phyloP scores from a whole-genome alignment of 1,284 basidiomycete species.

The Microbotryum lychnidis-dioicae region DNA sequence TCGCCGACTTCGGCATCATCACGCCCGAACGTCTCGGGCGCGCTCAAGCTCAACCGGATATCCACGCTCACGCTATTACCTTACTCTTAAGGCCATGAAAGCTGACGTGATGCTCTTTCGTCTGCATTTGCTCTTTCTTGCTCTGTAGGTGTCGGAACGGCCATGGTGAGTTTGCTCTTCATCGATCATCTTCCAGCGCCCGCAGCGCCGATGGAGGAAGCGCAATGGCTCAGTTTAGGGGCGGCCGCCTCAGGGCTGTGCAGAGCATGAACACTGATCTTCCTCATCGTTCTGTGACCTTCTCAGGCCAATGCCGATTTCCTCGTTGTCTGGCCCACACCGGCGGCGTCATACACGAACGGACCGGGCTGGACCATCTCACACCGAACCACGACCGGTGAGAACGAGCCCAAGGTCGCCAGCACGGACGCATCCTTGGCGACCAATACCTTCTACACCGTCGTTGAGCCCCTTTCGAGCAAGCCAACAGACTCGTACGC shows the following conservation, averaged over 20 bases:
- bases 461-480: constrained; percentile 16
- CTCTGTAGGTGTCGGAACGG: constrained; percentile 2
- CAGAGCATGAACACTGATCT: background rate
- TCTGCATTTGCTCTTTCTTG: background rate
- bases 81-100: too few species aligned
- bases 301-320: constrained; percentile 21
- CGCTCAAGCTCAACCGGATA: background rate
- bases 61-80: background rate
- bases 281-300: background rate
- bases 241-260: background rate
- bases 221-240: too few species aligned
- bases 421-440: background rate
- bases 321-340: constrained; percentile 23
- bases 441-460: constrained; percentile 11
- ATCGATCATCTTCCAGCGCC: too few species aligned
- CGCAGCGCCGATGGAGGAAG: too few species aligned
- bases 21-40: background rate
- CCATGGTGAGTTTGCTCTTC: background rate
- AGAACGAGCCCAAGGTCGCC: constrained; percentile 9
- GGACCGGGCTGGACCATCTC: constrained; percentile 14
- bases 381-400: constrained; percentile 9
- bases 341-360: background rate
- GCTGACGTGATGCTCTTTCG: background rate
- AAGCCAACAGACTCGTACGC: constrained; percentile 7
- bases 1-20: background rate